Evolutionary conservation across 805 yeast genomes (phyloP).

Genomic region (Schwanniomyces vanrijiae): DNA sequence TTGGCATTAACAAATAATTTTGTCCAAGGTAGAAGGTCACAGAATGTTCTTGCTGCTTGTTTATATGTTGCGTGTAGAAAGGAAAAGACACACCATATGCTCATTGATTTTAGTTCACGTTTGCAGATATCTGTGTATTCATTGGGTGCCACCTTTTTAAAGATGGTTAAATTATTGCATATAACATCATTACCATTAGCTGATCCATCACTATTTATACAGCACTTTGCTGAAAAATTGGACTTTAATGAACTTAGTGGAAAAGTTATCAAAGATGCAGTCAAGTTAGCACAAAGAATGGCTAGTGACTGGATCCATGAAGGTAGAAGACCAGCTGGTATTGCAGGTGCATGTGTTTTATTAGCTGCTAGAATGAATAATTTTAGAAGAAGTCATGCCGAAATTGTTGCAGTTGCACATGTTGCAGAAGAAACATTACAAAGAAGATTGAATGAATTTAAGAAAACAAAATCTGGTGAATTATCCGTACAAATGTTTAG

Average conservation of each 20-base stretch:
- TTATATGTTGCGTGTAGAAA: slow-evolving; percentile 92
- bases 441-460: slow-evolving; percentile 84
- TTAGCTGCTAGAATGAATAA: slow-evolving; percentile 97
- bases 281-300: slow-evolving; percentile 85
- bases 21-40: slow-evolving; percentile 96
- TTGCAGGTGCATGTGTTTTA: slow-evolving; percentile 94
- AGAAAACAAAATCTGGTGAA: slow-evolving; percentile 68
- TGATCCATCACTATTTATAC: slow-evolving; percentile 92
- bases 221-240: slow-evolving; percentile 86
- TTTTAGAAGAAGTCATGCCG: slow-evolving; percentile 86
- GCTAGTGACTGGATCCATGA: slow-evolving; percentile 92
- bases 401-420: slow-evolving; percentile 92
- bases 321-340: slow-evolving; percentile 97
- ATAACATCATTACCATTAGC: slow-evolving; percentile 80
- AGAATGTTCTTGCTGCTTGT: slow-evolving; percentile 93
- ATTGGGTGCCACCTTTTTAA: slow-evolving; percentile 92
- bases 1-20: slow-evolving; percentile 84
- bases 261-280: slow-evolving; percentile 85
- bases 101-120: slow-evolving; percentile 90
- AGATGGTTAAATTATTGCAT: slow-evolving; percentile 83
- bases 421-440: slow-evolving; percentile 94
- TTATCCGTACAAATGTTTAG: slow-evolving; percentile 77
- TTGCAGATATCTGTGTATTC: slow-evolving; percentile 90
- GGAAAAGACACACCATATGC: slow-evolving; percentile 89
- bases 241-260: slow-evolving; percentile 74